Conservation (phyloP, 352 stramenopile species). For the Globisporangium canariense region DNA sequence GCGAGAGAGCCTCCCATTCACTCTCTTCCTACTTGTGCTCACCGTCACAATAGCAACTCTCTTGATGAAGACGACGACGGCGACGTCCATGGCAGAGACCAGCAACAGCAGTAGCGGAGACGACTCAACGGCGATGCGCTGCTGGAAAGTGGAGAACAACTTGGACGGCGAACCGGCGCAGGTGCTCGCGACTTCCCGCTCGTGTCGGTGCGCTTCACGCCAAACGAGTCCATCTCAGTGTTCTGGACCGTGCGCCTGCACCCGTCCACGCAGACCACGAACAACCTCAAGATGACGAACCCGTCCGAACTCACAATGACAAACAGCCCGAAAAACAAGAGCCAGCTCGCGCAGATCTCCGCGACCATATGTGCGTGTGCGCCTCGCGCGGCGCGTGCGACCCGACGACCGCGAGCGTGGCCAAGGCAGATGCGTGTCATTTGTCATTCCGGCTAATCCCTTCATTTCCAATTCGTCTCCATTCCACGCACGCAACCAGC, state of each 20-base stretch:
- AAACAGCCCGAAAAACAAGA: constrained; percentile 24
- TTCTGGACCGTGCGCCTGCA: constrained; percentile 40
- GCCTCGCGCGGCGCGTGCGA: constrained; percentile 28
- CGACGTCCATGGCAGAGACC: constrained; percentile 1
- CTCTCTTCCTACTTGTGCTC: neutral
- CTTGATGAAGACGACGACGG: neutral
- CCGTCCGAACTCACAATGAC: constrained; percentile 30
- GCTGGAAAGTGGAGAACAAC: constrained; percentile 34
- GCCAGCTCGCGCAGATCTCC: constrained; percentile 37
- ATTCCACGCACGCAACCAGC: no score
- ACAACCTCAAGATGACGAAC: constrained; percentile 42
- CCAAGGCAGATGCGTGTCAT: no score
- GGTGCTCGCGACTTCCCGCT: constrained; percentile 25
- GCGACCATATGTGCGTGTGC: constrained; percentile 45
- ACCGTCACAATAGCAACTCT: neutral
- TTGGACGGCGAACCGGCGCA: constrained; percentile 10
- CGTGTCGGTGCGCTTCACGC: constrained; percentile 29
- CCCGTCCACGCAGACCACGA: constrained; percentile 20
- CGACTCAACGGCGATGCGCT: constrained; percentile 17
- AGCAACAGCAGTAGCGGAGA: neutral
- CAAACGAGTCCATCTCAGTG: constrained; percentile 38
- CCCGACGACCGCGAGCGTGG: no score
- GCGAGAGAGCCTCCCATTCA: no score
- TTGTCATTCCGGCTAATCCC: no score
- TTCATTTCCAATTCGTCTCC: no score